Evolutionary conservation across 192 early-diverging fungal species (phyloP), one percentile per base, ranked within the genome.

Genomic region (Linderina pennispora): DNA sequence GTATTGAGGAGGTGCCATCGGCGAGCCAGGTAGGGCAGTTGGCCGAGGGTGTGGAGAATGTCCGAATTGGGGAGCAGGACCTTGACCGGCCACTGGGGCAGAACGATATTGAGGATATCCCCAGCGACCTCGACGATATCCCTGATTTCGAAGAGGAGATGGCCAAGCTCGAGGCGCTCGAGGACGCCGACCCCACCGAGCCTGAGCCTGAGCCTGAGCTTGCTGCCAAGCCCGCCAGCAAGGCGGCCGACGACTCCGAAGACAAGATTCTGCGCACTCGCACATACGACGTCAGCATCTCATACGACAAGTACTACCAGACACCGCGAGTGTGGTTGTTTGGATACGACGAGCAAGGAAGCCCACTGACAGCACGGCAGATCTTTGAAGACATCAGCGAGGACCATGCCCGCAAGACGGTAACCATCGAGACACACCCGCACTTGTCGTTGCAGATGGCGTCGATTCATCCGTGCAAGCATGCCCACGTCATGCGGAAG

Each of bases 251-350:
- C 1, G 53, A 39, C n/a, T 25, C 32, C 46, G 81, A 82, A 53
- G 84, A 87, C 76, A 91, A 91, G 61, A 88, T 91, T 55, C 69
- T 91, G 49, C 83, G 79, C 41, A 88, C 88, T 10, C 80, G 97
- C 51, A 99, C 97, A 11, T 99, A 99, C 55, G 96, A 99, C 72
- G 80, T 99, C 23, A 90, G 89, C 60, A 99, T 99, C 49, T 94
- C 94, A n/a, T 99, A 99, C 69, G 97, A 99, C 81, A 99, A 99
- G 66, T 97, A 97, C 65, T 97, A 97, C 64, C 94, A 96, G 70
- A 99, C 97, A 5, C 97, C 97, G 14, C 84, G 93, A 17, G 85
- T 99, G 46, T 97, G 86, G 84, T 78, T 99, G 43, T 95, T 89
- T 80, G 97, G 97, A 10, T 99, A 96, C 63, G 91, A 92, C 72